Evolutionary conservation across 1,284 basidiomycete genomes (phyloP).

Genomic region (Phenoliferia sp.): DNA sequence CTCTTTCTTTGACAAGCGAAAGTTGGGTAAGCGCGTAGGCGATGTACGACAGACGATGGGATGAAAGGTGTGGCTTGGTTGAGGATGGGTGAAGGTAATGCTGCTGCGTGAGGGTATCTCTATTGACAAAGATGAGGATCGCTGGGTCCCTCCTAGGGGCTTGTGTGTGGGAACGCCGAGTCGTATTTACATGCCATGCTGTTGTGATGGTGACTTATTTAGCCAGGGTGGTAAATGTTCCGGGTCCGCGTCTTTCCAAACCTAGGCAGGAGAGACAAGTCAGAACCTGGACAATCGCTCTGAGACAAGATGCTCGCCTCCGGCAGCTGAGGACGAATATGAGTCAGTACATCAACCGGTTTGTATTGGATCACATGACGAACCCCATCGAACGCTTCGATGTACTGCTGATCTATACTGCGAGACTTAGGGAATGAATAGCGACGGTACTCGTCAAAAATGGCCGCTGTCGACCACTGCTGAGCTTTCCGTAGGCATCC

Average conservation of each 20-base stretch:
- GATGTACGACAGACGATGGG: too few species aligned
- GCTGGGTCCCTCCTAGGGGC: too few species aligned
- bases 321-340: not conserved
- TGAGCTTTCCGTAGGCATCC: slow-evolving; percentile 53
- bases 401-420: slow-evolving; percentile 54
- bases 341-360: too few species aligned
- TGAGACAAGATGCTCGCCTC: not conserved
- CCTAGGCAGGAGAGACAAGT: not conserved
- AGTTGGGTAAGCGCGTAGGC: too few species aligned
- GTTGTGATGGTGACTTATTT: not conserved
- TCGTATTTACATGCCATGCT: not conserved
- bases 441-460: slow-evolving; percentile 54
- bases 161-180: too few species aligned
- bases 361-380: too few species aligned
- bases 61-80: not conserved
- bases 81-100: not conserved
- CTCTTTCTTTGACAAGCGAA: too few species aligned
- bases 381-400: slow-evolving; percentile 42
- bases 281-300: not conserved
- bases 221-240: slow-evolving; percentile 2
- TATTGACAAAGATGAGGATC: not conserved
- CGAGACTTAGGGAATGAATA: slow-evolving; percentile 51
- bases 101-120: not conserved
- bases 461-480: slow-evolving; percentile 51
- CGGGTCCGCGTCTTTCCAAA: slow-evolving; percentile 5